These are phyloP conservation scores for Populus pruinosa DNA, from an alignment of 345 rosid genomes.

Conservation along the genomic window DNA sequence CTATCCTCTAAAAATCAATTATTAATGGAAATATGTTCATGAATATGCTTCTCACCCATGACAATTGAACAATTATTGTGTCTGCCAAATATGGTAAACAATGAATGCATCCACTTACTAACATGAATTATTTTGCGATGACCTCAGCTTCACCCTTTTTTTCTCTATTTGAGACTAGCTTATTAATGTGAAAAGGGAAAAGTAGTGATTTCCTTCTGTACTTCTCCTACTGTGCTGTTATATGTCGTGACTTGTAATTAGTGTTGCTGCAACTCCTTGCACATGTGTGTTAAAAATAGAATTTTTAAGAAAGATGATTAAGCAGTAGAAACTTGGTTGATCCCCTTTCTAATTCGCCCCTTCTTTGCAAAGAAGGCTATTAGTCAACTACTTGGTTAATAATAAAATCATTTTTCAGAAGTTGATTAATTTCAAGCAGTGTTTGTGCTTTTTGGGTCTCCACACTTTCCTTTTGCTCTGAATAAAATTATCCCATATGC, in stretches of 20 bases:
- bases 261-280: no score
- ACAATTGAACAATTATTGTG: not conserved
- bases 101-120: no score
- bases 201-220: no score
- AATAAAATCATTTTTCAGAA: not conserved
- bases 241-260: no score
- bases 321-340: not conserved
- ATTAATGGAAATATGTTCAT: not conserved
- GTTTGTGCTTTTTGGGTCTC: not conserved
- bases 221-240: no score
- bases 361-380: not conserved
- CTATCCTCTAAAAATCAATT: not conserved
- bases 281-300: no score
- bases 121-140: no score
- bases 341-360: not conserved
- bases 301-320: not conserved
- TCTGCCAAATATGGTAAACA: not conserved
- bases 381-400: not conserved
- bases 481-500: not conserved
- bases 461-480: not conserved
- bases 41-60: not conserved
- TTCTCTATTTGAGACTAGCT: no score
- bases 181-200: no score
- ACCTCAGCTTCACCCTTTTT: no score
- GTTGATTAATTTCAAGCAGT: not conserved